Conservation (phyloP, 352 stramenopile species). For the Globisporangium recalcitrans region DNA sequence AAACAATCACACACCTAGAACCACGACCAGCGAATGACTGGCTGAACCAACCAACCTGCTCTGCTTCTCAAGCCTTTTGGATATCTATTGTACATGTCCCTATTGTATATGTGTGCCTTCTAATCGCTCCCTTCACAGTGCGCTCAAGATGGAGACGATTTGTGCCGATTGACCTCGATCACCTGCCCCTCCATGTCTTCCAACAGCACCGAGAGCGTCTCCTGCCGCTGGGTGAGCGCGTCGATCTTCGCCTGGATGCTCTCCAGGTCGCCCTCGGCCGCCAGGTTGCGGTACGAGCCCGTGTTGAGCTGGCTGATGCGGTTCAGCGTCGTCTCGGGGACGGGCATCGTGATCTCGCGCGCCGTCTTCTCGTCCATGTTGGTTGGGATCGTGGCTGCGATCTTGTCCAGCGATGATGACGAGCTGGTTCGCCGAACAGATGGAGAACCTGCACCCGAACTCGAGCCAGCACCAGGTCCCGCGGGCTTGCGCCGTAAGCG, state of each 20-base stretch:
- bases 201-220: slow-evolving; percentile 38
- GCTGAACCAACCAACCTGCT: background rate
- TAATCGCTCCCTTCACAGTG: slow-evolving; percentile 1
- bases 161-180: slow-evolving; percentile 6
- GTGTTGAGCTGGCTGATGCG: slow-evolving; percentile 88
- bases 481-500: slow-evolving; percentile 36
- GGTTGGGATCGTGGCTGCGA: slow-evolving; percentile 33
- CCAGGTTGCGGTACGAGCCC: slow-evolving; percentile 59
- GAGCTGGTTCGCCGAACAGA: slow-evolving; percentile 20
- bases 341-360: slow-evolving; percentile 37
- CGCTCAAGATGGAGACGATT: slow-evolving; percentile 3
- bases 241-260: slow-evolving; percentile 60
- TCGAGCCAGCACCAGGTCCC: too few species aligned
- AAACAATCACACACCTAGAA: background rate
- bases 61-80: background rate
- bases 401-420: slow-evolving; percentile 44
- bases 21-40: background rate
- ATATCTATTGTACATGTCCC: background rate
- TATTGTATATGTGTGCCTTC: background rate
- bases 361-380: slow-evolving; percentile 49
- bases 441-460: slow-evolving; percentile 1
- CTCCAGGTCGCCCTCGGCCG: slow-evolving; percentile 70
- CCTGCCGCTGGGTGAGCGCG: slow-evolving; percentile 53
- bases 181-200: slow-evolving; percentile 39
- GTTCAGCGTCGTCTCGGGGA: slow-evolving; percentile 48